Conservation (phyloP, 2,329 filamentous ascomycete genomes). For the Lachnellula hyalina region DNA sequence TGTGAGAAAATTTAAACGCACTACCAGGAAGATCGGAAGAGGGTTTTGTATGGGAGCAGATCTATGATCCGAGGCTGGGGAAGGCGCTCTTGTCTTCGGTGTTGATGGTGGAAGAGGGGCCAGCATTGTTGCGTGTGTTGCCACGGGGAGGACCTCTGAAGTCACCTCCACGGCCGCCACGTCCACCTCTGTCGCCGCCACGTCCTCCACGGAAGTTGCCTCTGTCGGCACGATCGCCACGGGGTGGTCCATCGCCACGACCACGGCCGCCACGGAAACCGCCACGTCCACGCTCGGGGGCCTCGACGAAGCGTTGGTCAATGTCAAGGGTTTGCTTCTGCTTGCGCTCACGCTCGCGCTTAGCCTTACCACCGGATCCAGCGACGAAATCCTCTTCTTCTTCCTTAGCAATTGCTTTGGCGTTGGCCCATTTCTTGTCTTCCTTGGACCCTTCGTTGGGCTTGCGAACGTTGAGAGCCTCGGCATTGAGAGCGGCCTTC, state of each 20-base stretch:
- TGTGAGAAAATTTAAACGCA: conserved; percentile 5
- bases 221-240: conserved; percentile 46
- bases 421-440: conserved; percentile 89
- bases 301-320: conserved; percentile 76
- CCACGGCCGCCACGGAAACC: conserved; percentile 40
- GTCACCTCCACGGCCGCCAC: conserved; percentile 37
- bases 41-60: conserved; percentile 11
- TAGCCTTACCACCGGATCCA: conserved; percentile 67
- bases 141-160: conserved; percentile 37
- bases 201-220: conserved; percentile 36
- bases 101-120: conserved; percentile 37
- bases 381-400: conserved; percentile 72
- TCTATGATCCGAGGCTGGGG: conserved; percentile 44
- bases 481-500: conserved; percentile 64
- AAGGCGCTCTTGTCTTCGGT: conserved; percentile 46
- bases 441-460: conserved; percentile 85
- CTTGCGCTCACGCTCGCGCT: conserved; percentile 85
- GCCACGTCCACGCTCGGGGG: conserved; percentile 52
- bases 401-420: conserved; percentile 65
- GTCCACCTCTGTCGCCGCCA: conserved; percentile 35
- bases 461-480: conserved; percentile 70
- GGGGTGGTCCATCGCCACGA: conserved; percentile 47
- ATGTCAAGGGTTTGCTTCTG: conserved; percentile 86
- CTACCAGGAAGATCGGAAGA: conserved; percentile 16
- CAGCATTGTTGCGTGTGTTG: conserved; percentile 33